Percentiles rank a stretch among this genome's conserved stretches.
Conservation (phyloP, 2,329 filamentous ascomycete species). For the Elsinoe batatas region DNA sequence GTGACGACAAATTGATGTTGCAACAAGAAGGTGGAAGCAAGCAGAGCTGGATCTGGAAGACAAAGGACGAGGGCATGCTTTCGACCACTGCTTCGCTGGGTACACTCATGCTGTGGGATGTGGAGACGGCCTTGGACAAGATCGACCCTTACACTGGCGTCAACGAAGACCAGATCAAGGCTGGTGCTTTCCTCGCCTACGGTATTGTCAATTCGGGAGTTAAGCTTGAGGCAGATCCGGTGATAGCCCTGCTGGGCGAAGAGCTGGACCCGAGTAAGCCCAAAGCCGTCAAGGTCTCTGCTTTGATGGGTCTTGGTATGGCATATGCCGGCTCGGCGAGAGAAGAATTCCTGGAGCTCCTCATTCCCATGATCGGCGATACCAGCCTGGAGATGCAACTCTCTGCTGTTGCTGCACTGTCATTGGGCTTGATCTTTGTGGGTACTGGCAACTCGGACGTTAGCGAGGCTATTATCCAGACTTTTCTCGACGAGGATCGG, state of each 20-base stretch:
- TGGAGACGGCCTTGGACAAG: conserved; percentile 82
- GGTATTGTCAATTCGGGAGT: conserved; percentile 95
- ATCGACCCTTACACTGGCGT: conserved; percentile 91
- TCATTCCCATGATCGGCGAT: conserved; percentile 81
- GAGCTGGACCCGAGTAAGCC: conserved; percentile 71
- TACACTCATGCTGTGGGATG: conserved; percentile 85
- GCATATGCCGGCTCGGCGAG: conserved; percentile 93
- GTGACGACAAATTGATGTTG: conserved; percentile 96
- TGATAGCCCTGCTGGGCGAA: conserved; percentile 75
- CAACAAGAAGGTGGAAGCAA: conserved; percentile 64
- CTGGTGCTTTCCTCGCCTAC: conserved; percentile 83
- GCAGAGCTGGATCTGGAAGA: conserved; percentile 97
- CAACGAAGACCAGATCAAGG: conserved; percentile 72
- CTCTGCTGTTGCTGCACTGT: conserved; percentile 88
- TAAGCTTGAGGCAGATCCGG: conserved; percentile 78
- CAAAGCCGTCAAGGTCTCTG: conserved; percentile 65
- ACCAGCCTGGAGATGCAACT: conserved; percentile 84
- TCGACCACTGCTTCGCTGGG: conserved; percentile 91
- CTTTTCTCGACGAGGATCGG: conserved; percentile 86
- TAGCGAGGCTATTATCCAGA: conserved; percentile 83
- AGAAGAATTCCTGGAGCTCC: conserved; percentile 71
- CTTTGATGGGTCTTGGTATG: conserved; percentile 92
- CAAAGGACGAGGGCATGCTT: conserved; percentile 95
- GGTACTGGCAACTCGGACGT: conserved; percentile 87
- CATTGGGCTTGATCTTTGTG: conserved; percentile 83